Percentiles rank a stretch among this genome's conserved stretches.
phyloP scores from a whole-genome alignment of 306 rosid species.

The Quercus agrifolia region DNA sequence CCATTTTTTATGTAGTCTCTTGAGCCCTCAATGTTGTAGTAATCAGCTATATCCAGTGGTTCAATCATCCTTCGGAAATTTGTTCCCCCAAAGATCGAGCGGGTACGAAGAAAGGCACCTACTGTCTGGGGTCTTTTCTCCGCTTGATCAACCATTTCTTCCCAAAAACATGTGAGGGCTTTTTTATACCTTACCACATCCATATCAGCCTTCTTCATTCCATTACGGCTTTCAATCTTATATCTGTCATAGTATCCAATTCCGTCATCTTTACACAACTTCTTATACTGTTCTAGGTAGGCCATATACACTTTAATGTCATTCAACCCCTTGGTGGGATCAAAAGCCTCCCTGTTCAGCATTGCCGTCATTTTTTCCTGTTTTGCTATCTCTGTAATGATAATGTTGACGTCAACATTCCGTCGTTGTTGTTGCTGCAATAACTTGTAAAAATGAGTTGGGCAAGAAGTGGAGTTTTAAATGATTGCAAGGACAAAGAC shows the following conservation, averaged over 20 bases:
- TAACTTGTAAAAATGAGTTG: background rate
- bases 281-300: conserved; percentile 61
- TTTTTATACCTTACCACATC: background rate
- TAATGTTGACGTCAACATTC: background rate
- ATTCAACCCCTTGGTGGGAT: conserved; percentile 32
- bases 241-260: conserved; percentile 60
- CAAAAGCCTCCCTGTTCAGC: conserved; percentile 1
- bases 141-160: conserved; percentile 37
- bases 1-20: background rate
- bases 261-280: background rate
- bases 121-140: conserved; percentile 44
- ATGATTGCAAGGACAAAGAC: background rate
- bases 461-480: background rate
- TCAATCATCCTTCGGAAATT: conserved; percentile 68
- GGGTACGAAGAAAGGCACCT: conserved; percentile 10
- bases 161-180: conserved; percentile 48
- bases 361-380: conserved; percentile 1
- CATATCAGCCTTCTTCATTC: background rate
- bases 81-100: conserved; percentile 46
- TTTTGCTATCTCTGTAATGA: background rate
- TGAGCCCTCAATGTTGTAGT: conserved; percentile 13
- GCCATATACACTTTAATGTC: conserved; percentile 39
- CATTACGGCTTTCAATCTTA: background rate
- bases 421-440: conserved; percentile 12
- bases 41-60: conserved; percentile 50